phyloP scores from a whole-genome alignment of 805 yeast genomes.

The Starmera dryadoides region DNA sequence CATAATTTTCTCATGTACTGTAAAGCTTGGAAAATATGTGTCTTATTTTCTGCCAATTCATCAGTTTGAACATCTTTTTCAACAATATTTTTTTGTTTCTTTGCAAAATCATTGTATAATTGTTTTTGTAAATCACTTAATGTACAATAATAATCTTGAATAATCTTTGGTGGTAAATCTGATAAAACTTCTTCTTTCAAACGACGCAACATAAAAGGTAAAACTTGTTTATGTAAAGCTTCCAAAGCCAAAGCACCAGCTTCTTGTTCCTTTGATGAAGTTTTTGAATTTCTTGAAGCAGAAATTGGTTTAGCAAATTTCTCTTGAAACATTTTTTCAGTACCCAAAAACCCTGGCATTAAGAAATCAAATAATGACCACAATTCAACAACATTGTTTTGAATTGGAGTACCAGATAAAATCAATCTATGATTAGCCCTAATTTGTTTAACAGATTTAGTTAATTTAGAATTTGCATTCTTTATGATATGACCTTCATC shows the following conservation, averaged over 20 bases:
- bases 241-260: slow-evolving; percentile 95
- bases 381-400: slow-evolving; percentile 89
- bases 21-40: slow-evolving; percentile 94
- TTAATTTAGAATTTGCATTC: slow-evolving; percentile 80
- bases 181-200: slow-evolving; percentile 92
- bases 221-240: slow-evolving; percentile 90
- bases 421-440: slow-evolving; percentile 86
- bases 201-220: slow-evolving; percentile 94
- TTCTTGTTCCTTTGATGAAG: slow-evolving; percentile 89
- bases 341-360: slow-evolving; percentile 98
- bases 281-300: slow-evolving; percentile 82
- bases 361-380: slow-evolving; percentile 97
- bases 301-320: slow-evolving; percentile 98
- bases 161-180: slow-evolving; percentile 96
- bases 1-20: slow-evolving; percentile 96
- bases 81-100: slow-evolving; percentile 70
- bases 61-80: slow-evolving; percentile 51
- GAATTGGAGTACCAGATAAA: slow-evolving; percentile 96
- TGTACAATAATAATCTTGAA: slow-evolving; percentile 97
- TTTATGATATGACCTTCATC: slow-evolving; percentile 98
- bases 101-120: slow-evolving; percentile 83
- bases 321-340: slow-evolving; percentile 90
- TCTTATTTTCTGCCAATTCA: slow-evolving; percentile 50
- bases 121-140: slow-evolving; percentile 84
- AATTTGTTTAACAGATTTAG: slow-evolving; percentile 79